Evolutionary conservation across 2,329 filamentous ascomycete species (phyloP), one percentile per base, ranked within the genome.

Genomic region (Claviceps spartinae): DNA sequence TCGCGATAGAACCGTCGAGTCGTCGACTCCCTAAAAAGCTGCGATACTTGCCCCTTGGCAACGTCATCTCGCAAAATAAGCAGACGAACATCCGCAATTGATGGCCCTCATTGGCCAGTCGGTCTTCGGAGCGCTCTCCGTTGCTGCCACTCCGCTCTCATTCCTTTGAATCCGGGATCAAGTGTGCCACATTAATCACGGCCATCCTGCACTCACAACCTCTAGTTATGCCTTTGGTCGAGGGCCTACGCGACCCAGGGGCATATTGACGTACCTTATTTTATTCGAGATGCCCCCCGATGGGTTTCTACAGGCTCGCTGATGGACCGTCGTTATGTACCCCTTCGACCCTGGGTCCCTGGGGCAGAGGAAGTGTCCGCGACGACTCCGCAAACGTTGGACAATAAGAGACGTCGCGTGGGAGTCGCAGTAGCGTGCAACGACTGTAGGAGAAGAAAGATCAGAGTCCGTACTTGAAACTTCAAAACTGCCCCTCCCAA

Each of bases 371-470:
- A 20, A 22, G 9, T 22, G 4, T 36, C 22, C 14, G 6, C 36
- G 11, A 5, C 16, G 22, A n/a, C 34, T 16, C 20, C 34, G n/a
- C 45, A 48, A 30, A 18, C 43, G 18, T 40, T 38, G 24, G 44
- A 50, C 40, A 16, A 40, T 20, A 61, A 60, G 42, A 54, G 54
- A 40, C 60, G 58, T 26, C 58, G 60, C 8, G 55, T 61, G 7
- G 57, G 56, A 37, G 60, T 59, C n/a, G 49, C 57, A 1, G 47
- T 62, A 20, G 60, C 60, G 18, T 62, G 60, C 50, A 59, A 62
- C 47, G 38, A 49, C 8, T 62, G 60, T 38, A 52, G 60, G 13
- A 53, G 57, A 13, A 57, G 54, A 16, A 62, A 62, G 47, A 57
- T 57, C 30, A 55, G 60, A 18, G 59, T 61, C 50, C 26, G 60